Conservation (phyloP, 2,329 filamentous ascomycete genomes). For the Pseudopyricularia javanii region DNA sequence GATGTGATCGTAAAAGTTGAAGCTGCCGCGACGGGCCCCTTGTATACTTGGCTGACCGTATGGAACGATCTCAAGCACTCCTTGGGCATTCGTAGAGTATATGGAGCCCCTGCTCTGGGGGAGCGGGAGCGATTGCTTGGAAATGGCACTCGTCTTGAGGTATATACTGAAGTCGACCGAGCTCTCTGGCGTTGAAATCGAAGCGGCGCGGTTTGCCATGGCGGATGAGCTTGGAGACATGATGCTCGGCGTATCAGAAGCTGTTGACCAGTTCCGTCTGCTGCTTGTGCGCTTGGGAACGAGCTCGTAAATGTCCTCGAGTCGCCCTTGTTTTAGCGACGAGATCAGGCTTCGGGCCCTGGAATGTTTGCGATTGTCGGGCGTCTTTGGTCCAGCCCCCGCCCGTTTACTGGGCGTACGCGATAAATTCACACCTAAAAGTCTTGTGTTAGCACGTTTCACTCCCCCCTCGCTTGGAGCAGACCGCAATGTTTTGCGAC, state of each 20-base stretch:
- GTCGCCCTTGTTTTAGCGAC: not conserved
- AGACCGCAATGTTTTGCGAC: not conserved
- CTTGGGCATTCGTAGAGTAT: constrained; percentile 5
- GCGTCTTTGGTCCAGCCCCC: not conserved
- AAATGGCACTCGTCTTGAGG: not conserved
- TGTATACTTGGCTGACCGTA: not conserved
- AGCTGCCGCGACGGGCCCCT: constrained; percentile 9
- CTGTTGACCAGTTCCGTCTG: constrained; percentile 7
- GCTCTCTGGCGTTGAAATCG: constrained; percentile 9
- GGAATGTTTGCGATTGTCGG: not conserved
- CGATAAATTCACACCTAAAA: constrained; percentile 4
- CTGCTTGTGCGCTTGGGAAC: constrained; percentile 3
- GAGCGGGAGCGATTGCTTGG: not conserved
- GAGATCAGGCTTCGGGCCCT: constrained; percentile 1
- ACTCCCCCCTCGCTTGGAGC: not conserved
- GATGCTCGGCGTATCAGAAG: constrained; percentile 4
- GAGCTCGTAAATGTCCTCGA: constrained; percentile 3
- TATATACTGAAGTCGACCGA: constrained; percentile 8
- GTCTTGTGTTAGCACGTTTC: not conserved
- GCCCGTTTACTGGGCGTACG: constrained; percentile 4
- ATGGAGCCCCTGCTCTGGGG: constrained; percentile 4
- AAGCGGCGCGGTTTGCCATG: constrained; percentile 3
- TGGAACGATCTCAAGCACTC: not conserved
- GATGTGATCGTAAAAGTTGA: constrained; percentile 26
- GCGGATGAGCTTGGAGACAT: constrained; percentile 5